Evolutionary conservation across 495 filamentous ascomycete species (phyloP), one percentile per base, ranked within the genome.

Genomic region (Hypoxylon lenormandii): DNA sequence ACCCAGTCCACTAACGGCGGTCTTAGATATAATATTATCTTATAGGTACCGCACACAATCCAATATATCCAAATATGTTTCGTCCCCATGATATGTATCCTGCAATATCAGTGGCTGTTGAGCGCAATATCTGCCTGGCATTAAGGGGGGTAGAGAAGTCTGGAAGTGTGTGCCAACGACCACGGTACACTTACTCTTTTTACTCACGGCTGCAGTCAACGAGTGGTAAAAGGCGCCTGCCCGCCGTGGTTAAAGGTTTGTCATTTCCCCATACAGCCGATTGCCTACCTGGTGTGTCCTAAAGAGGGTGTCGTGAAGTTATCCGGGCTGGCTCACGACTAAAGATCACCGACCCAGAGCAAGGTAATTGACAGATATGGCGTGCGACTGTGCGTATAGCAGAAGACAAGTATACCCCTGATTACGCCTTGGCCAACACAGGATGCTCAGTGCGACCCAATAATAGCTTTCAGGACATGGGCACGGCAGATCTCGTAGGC

Each of bases 371-470:
- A 53, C 46, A 19, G 26, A 58, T 52, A 71, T 60, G 48, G 53
- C 52, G 47, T 38, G 28, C 63, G 56, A 54, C 11, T 59, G 38
- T 52, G 57, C 26, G 52, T 66, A 71, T 71, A 71, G 5, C 23
- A 62, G 62, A 66, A 58, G 28, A 53, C 54, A 55, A n/a, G 43
- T 71, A 71, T 71, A 71, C 38, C 68, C 68, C 52, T 66, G 38
- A 47, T 49, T 54, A 45, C 57, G 52, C 37, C 47, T 63, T 66
- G 53, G 57, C 56, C 18, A 52, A 53, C 33, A 19, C 18, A 51
- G 48, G 38, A 59, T 40, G 22, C 30, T 62, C 15, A 33, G 37
- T 46, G 36, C 58, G 36, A 63, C 46, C 62, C 62, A 63, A 57
- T 58, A 28, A 46, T 47, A 42, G 23, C 59, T 49, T 45, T 52